These are phyloP conservation scores for Acarospora socialis DNA, from an alignment of 2,329 filamentous ascomycete genomes.

Conservation along the genomic window DNA sequence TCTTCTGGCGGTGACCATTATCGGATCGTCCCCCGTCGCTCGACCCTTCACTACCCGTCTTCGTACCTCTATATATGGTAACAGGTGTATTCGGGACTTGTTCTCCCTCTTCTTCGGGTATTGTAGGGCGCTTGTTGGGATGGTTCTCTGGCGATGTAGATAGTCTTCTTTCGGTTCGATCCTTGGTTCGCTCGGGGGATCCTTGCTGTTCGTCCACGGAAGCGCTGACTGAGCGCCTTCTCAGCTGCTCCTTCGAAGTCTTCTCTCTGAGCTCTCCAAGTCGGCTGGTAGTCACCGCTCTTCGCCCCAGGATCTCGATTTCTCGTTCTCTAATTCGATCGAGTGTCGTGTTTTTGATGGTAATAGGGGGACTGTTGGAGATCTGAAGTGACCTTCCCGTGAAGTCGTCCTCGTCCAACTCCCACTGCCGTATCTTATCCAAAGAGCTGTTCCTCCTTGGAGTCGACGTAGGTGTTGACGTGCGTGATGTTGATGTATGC, in stretches of 20 bases:
- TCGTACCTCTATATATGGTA: slow-evolving; percentile 20
- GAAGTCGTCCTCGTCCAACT: slow-evolving; percentile 27
- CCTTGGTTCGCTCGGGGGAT: background rate
- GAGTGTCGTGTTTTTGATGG: slow-evolving; percentile 25
- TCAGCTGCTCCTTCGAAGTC: slow-evolving; percentile 19
- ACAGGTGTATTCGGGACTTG: slow-evolving; percentile 19
- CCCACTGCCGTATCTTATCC: slow-evolving; percentile 8
- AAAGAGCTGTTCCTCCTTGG: slow-evolving; percentile 3
- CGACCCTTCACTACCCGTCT: background rate
- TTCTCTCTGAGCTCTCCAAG: slow-evolving; percentile 19
- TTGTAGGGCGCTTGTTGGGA: background rate
- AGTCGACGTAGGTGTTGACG: slow-evolving; percentile 7
- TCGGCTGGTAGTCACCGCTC: slow-evolving; percentile 20
- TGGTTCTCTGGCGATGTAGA: background rate
- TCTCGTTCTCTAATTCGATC: slow-evolving; percentile 31
- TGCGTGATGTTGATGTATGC: slow-evolving; percentile 13
- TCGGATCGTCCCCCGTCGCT: background rate
- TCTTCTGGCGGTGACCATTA: too few relatives aligned
- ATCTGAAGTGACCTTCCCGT: slow-evolving; percentile 30
- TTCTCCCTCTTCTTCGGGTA: slow-evolving; percentile 8
- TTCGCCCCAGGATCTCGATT: slow-evolving; percentile 24
- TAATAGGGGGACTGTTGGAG: slow-evolving; percentile 31
- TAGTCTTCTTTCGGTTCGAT: background rate
- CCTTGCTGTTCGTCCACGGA: background rate
- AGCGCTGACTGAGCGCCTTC: slow-evolving; percentile 1